Evolutionary conservation across 75 land plant genomes (phyloP), one percentile per base, ranked within the genome.

Genomic region (Pinus albicaulis): DNA sequence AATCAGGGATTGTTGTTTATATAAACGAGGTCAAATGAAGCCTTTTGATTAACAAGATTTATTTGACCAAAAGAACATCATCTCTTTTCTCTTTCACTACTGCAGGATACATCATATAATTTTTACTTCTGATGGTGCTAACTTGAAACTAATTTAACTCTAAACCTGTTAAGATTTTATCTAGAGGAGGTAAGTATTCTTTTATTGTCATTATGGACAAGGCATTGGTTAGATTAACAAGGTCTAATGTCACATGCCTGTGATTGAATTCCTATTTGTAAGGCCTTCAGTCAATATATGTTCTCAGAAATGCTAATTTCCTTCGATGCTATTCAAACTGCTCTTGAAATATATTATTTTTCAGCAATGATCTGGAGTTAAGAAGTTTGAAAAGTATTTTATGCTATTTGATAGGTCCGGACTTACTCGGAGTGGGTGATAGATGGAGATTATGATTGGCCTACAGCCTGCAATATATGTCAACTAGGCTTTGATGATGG

Each of bases 361-460:
- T 13, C 22, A 19, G 19, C 5, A 3, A 44, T n/a, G 15, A 68
- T n/a, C n/a, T 68, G 71, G 3, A 20, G 20, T 68, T 68, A 36
- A 8, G 31, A 68, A 68, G 6, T 64, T 63, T 34, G 17, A 34
- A 34, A 17, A 70, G 15, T 76, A 52, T 55, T 23, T 16, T 73
- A 56, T 73, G 31, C n/a, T 25, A n/a, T 55, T 23, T 55, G 56
- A 70, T 28, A 93, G 99, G 90, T 97, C 11, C 89, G 88, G 62
- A 94, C 95, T 19, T 97, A 97, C 81, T 92, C 99, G 22, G 99
- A 97, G 57, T 97, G 99, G 99, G 99, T 97, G 44, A 88, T 97
- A 48, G 92, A 97, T 91, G 99, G 98, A 62, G 98, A 95, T 71
- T 97, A 95, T 88, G 99, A 95, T 81, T 97, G 99, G 99, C 99